A percentile compares a stretch with the other conserved stretches of the same genome.
These are phyloP conservation scores for Gonium pectorale DNA, from an alignment of 139 green algal species.

Conservation along the genomic window DNA sequence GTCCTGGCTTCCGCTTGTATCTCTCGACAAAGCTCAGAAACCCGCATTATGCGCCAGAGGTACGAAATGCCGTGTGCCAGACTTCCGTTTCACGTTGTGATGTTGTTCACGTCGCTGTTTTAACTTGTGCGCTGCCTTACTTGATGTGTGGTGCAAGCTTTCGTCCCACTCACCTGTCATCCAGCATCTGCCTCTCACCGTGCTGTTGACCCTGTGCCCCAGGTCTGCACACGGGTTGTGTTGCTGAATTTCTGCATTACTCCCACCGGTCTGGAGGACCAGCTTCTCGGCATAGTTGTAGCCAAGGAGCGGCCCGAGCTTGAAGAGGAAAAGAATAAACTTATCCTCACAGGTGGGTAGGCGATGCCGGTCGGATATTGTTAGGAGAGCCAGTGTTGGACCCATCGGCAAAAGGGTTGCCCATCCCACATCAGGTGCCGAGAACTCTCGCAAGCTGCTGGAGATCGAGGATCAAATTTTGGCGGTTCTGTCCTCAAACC, in stretches of 20 bases:
- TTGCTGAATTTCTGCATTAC: conserved; percentile 89
- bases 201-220: too few species aligned
- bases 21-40: conserved; percentile 91
- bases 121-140: too few species aligned
- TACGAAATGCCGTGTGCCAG: too few species aligned
- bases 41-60: conserved; percentile 85
- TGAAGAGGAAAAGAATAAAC: conserved; percentile 80
- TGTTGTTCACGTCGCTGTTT: too few species aligned
- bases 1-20: conserved; percentile 81
- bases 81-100: too few species aligned
- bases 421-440: too few species aligned
- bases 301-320: conserved; percentile 79
- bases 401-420: too few species aligned
- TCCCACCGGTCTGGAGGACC: conserved; percentile 80
- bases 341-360: conserved; percentile 69
- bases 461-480: conserved; percentile 90
- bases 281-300: conserved; percentile 76
- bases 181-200: too few species aligned
- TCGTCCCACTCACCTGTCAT: too few species aligned
- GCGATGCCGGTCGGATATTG: too few species aligned
- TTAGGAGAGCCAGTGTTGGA: too few species aligned
- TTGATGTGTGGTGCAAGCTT: too few species aligned
- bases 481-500: conserved; percentile 67
- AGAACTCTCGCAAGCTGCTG: conserved; percentile 78
- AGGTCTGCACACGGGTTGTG: conserved; percentile 67